Conservation (phyloP, 139 green algal genomes). For the Edaphochlamys debaryana region DNA sequence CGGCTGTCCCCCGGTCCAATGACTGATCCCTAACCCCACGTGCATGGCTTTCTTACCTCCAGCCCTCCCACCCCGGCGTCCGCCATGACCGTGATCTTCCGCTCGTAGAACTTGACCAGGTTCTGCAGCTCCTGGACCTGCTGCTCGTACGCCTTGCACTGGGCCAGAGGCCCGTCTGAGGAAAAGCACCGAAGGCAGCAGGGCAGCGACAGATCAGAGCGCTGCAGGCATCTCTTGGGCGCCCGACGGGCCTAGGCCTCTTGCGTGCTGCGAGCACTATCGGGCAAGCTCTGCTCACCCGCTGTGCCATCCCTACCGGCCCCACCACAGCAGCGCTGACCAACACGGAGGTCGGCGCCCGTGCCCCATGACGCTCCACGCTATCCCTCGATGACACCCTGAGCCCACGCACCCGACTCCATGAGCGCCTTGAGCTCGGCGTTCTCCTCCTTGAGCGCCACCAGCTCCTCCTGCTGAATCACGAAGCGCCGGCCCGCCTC, state of each 20-base stretch:
- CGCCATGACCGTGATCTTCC: slow-evolving; percentile 41
- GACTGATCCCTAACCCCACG: too few relatives aligned
- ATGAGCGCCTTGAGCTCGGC: slow-evolving; percentile 47
- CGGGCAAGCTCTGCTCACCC: too few relatives aligned
- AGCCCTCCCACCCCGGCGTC: not conserved
- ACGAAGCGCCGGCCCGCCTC: slow-evolving; percentile 67
- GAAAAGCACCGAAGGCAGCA: too few relatives aligned
- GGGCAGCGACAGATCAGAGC: too few relatives aligned
- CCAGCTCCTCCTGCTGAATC: slow-evolving; percentile 76
- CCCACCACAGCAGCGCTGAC: too few relatives aligned
- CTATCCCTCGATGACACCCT: too few relatives aligned
- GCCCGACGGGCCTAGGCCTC: too few relatives aligned
- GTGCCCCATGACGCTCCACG: too few relatives aligned
- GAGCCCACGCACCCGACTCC: slow-evolving; percentile 9
- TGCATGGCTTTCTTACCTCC: not conserved
- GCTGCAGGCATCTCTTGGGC: too few relatives aligned
- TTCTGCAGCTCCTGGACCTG: slow-evolving; percentile 59
- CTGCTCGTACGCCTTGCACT: slow-evolving; percentile 39
- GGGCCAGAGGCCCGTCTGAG: slow-evolving; percentile 28
- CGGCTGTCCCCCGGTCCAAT: too few relatives aligned
- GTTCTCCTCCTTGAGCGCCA: slow-evolving; percentile 60
- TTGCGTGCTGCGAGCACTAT: too few relatives aligned
- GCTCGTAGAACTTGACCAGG: slow-evolving; percentile 63
- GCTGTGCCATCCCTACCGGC: too few relatives aligned
- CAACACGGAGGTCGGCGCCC: not conserved